These are phyloP conservation scores for Orbilia brochopaga DNA, from an alignment of 2,329 filamentous ascomycete genomes.

Conservation along the genomic window DNA sequence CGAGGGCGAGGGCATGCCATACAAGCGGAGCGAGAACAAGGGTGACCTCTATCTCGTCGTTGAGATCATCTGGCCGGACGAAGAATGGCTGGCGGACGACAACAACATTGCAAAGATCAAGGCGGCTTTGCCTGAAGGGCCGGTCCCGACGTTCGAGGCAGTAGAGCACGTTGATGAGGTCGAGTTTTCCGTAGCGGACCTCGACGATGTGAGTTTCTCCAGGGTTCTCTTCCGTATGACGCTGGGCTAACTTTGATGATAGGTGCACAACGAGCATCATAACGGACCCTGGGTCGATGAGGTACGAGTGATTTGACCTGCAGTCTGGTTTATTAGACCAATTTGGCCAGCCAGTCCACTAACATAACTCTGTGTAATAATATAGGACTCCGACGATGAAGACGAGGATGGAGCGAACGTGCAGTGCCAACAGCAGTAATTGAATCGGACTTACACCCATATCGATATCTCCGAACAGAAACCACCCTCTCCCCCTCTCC, in stretches of 20 bases:
- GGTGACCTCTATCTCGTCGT: slow-evolving; percentile 88
- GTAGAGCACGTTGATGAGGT: slow-evolving; percentile 81
- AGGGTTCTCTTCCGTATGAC: background rate
- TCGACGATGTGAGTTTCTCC: slow-evolving; percentile 71
- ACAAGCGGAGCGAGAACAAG: slow-evolving; percentile 80
- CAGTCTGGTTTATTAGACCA: background rate
- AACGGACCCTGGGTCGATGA: slow-evolving; percentile 63
- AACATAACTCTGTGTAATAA: slow-evolving; percentile 63
- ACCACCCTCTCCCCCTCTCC: background rate
- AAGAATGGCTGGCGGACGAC: slow-evolving; percentile 75
- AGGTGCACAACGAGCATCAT: slow-evolving; percentile 58
- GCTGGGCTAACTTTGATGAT: slow-evolving; percentile 11
- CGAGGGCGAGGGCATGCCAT: slow-evolving; percentile 88
- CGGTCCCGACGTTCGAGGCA: slow-evolving; percentile 67
- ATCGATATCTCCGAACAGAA: background rate
- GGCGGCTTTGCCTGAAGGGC: slow-evolving; percentile 74
- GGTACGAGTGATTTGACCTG: slow-evolving; percentile 56
- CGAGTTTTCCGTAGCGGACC: slow-evolving; percentile 78
- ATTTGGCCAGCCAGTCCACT: too few species aligned
- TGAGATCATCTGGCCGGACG: slow-evolving; percentile 84
- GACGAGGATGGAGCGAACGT: slow-evolving; percentile 67
- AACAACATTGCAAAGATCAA: slow-evolving; percentile 72
- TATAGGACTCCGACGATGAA: slow-evolving; percentile 75
- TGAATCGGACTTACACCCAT: slow-evolving; percentile 4
- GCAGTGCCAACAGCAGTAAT: slow-evolving; percentile 76